Evolutionary conservation across 2,329 filamentous ascomycete species (phyloP).

Genomic region (Rutstroemia sp.): DNA sequence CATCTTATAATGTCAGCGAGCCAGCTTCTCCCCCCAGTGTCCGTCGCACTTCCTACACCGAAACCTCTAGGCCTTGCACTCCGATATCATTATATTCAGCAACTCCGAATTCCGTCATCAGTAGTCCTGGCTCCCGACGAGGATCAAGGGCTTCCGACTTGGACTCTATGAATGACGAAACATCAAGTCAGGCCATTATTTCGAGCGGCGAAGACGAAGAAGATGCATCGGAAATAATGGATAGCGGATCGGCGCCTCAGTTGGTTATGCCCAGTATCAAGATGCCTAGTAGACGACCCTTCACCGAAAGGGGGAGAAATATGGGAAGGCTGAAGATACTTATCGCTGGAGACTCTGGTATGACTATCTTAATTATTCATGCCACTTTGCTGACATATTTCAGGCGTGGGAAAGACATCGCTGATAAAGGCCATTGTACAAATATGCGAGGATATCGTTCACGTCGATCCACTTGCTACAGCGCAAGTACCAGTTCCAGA

Average conservation of each 20-base stretch:
- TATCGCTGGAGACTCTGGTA: constrained; percentile 72
- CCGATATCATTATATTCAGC: constrained; percentile 37
- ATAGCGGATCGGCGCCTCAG: constrained; percentile 58
- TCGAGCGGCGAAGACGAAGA: constrained; percentile 29
- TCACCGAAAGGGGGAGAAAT: constrained; percentile 76
- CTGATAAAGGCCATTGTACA: constrained; percentile 85
- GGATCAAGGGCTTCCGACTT: constrained; percentile 45
- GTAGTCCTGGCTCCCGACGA: constrained; percentile 44
- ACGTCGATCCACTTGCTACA: constrained; percentile 58
- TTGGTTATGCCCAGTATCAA: constrained; percentile 96
- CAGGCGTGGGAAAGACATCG: constrained; percentile 81
- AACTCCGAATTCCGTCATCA: constrained; percentile 36
- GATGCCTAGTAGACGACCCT: constrained; percentile 82
- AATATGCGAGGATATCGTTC: constrained; percentile 83
- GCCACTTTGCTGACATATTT: constrained; percentile 13
- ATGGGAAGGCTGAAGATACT: constrained; percentile 87
- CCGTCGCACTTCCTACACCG: constrained; percentile 28
- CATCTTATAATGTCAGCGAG: constrained; percentile 30
- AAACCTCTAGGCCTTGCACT: constrained; percentile 38
- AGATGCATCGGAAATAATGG: constrained; percentile 38
- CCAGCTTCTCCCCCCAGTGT: constrained; percentile 26
- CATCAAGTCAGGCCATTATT: constrained; percentile 30
- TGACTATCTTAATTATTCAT: constrained; percentile 11
- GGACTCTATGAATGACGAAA: constrained; percentile 41
- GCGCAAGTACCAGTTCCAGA: constrained; percentile 27